A percentile compares a stretch with the other conserved stretches of the same genome.
Evolutionary conservation across 257 asterid genomes (phyloP).

Genomic region (Fraxinus pennsylvanica): DNA sequence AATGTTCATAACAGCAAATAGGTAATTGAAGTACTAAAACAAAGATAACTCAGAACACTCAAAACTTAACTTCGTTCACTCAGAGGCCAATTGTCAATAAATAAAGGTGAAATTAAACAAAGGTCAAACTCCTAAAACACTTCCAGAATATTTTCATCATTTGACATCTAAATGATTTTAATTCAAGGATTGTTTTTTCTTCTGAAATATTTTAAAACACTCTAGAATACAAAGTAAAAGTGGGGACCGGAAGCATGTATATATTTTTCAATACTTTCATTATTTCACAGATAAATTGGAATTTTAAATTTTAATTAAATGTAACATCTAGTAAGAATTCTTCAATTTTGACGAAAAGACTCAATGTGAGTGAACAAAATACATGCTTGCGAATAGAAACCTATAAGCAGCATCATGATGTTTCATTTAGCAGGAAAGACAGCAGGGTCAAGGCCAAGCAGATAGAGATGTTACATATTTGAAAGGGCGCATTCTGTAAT

Average conservation of each 20-base stretch:
- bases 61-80: background rate
- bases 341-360: background rate
- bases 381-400: conserved; percentile 5
- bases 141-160: background rate
- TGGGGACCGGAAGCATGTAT: background rate
- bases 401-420: conserved; percentile 4
- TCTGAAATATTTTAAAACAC: background rate
- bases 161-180: background rate
- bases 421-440: background rate
- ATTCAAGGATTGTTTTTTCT: background rate
- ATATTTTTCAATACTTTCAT: too few species aligned
- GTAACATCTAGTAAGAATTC: background rate
- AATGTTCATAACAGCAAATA: conserved; percentile 20
- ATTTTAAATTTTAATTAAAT: too few species aligned
- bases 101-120: background rate
- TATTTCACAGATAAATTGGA: too few species aligned
- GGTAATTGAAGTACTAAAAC: conserved; percentile 13
- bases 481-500: background rate
- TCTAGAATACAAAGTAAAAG: background rate
- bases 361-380: background rate
- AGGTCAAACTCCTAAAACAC: background rate
- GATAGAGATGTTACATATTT: background rate
- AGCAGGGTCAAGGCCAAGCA: background rate
- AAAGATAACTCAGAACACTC: background rate
- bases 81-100: background rate